Base-by-base conservation (phyloP, 2,329 filamentous ascomycete species). In the Aspergillus ustus region DNA sequence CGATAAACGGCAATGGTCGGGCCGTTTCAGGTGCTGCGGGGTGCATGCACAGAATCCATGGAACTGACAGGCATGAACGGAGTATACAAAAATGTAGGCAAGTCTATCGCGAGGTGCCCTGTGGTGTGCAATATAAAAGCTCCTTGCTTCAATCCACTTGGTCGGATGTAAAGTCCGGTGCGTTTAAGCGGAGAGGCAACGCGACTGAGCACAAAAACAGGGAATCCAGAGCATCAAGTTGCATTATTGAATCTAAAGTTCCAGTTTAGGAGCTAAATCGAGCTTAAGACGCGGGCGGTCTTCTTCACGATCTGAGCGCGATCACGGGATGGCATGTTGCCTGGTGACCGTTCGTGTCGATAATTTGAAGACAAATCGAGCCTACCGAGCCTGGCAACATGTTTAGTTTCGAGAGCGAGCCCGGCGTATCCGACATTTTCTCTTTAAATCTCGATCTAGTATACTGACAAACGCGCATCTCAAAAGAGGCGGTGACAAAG, bases 201-300 rank as follows among this genome's bases (percentile, higher is more conserved):
- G 34, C 15, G 34, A 17, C 34, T 17, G 34, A 11, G 34, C 34
- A 40, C 34, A 40, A 40, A 40, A 40, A 40, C 34, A 40, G 34
- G 11, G 34, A 40, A 13, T 40, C 6, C 19, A 45, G 5, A 20
- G 19, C 20, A 20, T 20, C 29, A n/a, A 17, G 28, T 20, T 31
- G 53, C 29, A 28, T 56, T 56, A 49, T 56, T 56, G 53, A 56
- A 56, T 56, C 44, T 49, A 49, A 20, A 46, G 15, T 43, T 31
- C 44, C 22, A 48, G 2, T 34, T 31, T 46, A 2, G 7, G 3
- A 40, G 52, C 52, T 46, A 46, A 50, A 15, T 17, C 22, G 20
- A 40, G 20, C 45, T 50, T 5, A 9, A 15, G 28, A 19, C 25
- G 40, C 43, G 43, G 34, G 34, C 34, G 52, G 48, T 55, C 40